Conservation (phyloP, 192 early-diverging fungal species). For the Mortierella alpina region DNA sequence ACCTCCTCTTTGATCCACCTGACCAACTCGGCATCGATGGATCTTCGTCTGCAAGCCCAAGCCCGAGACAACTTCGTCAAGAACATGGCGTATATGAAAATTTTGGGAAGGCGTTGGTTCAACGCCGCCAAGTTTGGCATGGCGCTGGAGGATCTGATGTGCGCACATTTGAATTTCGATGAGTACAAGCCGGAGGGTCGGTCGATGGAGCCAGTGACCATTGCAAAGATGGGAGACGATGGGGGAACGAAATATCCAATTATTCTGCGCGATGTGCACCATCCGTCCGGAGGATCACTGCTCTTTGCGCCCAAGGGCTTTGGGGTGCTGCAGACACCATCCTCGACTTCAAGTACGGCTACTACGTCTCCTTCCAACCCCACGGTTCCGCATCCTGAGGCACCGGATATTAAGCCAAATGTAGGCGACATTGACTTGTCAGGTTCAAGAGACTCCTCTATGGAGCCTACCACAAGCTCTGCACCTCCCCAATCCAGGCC, state of each 20-base stretch:
- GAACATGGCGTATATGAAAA: slow-evolving; percentile 32
- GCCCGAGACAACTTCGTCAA: slow-evolving; percentile 34
- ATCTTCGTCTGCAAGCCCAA: slow-evolving; percentile 39
- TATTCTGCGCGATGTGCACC: slow-evolving; percentile 31
- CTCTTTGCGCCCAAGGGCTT: slow-evolving; percentile 28
- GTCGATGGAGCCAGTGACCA: slow-evolving; percentile 12
- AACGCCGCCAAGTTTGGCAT: slow-evolving; percentile 26
- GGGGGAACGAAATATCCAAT: slow-evolving; percentile 11
- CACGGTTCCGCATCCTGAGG: slow-evolving; percentile 14
- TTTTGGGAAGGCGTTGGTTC: slow-evolving; percentile 27
- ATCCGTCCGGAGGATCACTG: slow-evolving; percentile 42
- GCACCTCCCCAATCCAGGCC: neutral
- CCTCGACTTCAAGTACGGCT: slow-evolving; percentile 22
- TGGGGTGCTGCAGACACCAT: slow-evolving; percentile 1
- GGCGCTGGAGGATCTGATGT: slow-evolving; percentile 36
- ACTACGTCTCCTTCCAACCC: slow-evolving; percentile 19
- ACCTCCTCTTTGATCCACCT: slow-evolving; percentile 50
- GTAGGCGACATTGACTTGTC: neutral
- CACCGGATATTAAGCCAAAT: slow-evolving; percentile 2
- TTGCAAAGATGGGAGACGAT: slow-evolving; percentile 6
- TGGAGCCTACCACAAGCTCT: neutral
- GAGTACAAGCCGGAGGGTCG: slow-evolving; percentile 29
- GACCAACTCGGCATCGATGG: slow-evolving; percentile 47
- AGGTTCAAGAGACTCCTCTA: neutral
- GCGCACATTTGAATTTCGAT: slow-evolving; percentile 46